Evolutionary conservation across 2,329 filamentous ascomycete genomes (phyloP), one percentile per base, ranked within the genome.

Genomic region (Cryphonectria carpinicola): DNA sequence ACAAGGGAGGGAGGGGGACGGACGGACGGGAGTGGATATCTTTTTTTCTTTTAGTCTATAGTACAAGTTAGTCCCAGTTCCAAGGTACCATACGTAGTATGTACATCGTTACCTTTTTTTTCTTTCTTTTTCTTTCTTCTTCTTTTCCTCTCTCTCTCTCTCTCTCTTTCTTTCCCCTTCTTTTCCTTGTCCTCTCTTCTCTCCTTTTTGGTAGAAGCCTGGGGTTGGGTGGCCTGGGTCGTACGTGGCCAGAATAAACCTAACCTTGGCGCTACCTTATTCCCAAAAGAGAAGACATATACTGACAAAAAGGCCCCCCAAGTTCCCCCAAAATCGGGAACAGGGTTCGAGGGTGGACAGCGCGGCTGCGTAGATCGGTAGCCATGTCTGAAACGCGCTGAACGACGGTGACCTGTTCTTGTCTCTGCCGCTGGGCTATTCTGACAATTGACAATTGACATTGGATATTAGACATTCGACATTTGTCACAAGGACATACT

Each of bases 381-480:
- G 60, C 72, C 66, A 58, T 68, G 43, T 35, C 67, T 73, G 72
- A 73, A 73, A 73, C 72, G 68, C 67, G 72, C 54, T 64, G 54
- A 54, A 37, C 60, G 66, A 72, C 49, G 17, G 69, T 70, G 71
- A 68, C 70, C 71, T 63, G 46, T 67, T 46, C 14, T 49, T 49
- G 19, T 49, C 46, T 49, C 46, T 49, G 22, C 46, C 46, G 46
- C 46, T 49, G 17, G 43, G 22, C 43, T 49, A 49, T 49, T 49
- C 17, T 19, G 6, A 8, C 43, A 49, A 8, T 49, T 49, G 43
- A 5, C 46, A 19, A 19, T 2, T 49, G 37, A 37, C 37, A 39
- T 39, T n/a, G 11, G 8, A n/a, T 19, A 49, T n/a, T 49, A 22
- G 43, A 46, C 43, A 46, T 22, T 46, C 1, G 43, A 46, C 43